Percentiles rank a stretch among this genome's conserved stretches.
phyloP scores from a whole-genome alignment of 108 stramenopile genomes.

The Nitzschia sp. region DNA sequence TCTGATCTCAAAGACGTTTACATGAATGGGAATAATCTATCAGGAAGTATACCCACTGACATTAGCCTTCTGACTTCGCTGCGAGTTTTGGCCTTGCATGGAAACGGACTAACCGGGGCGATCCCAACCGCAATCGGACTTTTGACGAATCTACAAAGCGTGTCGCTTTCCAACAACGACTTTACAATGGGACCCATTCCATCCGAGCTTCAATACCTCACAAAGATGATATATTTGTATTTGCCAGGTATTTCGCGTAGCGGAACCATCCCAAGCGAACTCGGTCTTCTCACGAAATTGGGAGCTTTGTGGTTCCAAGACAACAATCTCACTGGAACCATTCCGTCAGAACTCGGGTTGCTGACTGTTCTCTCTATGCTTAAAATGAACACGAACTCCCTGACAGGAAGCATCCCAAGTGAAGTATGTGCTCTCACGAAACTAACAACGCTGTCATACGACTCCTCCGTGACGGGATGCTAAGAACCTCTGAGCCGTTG shows the following conservation, averaged over 20 bases:
- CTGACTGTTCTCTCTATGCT: conserved; percentile 8
- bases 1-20: not conserved
- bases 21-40: not conserved
- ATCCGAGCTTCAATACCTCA: conserved; percentile 18
- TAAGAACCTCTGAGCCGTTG: no score
- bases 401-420: conserved; percentile 16
- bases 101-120: no score
- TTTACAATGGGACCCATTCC: conserved; percentile 29
- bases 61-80: no score
- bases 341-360: conserved; percentile 19
- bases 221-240: not conserved
- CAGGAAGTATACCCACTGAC: conserved; percentile 2
- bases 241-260: conserved; percentile 13
- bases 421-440: conserved; percentile 8
- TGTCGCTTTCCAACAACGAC: conserved; percentile 11
- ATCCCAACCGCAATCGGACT: no score
- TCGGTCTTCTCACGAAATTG: conserved; percentile 29
- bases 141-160: not conserved
- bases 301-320: conserved; percentile 22
- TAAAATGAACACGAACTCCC: conserved; percentile 3
- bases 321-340: conserved; percentile 23
- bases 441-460: no score
- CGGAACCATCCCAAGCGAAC: conserved; percentile 34
- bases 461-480: no score
- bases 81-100: no score